Base-by-base conservation (phyloP, 805 yeast genomes). In the Osmozyma mogii region DNA sequence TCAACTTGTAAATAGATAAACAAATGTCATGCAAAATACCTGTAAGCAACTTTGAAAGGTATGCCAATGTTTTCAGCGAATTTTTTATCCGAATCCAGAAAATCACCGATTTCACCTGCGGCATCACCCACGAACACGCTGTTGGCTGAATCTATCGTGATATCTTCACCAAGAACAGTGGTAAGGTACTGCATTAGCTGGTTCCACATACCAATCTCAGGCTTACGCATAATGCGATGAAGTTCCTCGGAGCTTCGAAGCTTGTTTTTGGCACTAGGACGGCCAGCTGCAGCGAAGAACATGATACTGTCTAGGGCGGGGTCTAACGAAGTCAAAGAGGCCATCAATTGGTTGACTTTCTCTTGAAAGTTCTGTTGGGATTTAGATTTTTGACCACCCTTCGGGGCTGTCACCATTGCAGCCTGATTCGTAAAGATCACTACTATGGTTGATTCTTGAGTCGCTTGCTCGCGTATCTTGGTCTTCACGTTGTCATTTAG, bases 41-140 rank as follows among this genome's bases (percentile, higher is more conserved):
- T n/a, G n/a, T n/a, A n/a, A n/a, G n/a, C n/a, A 0, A 74, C 58
- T 29, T 58, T 56, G 45, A 84, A 89, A 13, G 41, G 37, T 2
- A 85, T 25, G 0, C 72, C 72, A 1, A 70, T 46, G 15, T 31
- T 38, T 24, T 61, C 39, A 0, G 97, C 96, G 63, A 88, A 88
- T 32, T 36, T 49, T 38, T 50, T 53, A 52, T 89, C 98, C 28
- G 82, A 72, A 43, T 83, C 87, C 63, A 92, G 83, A 49, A 79
- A 82, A 52, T 89, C 97, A 0, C 47, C 52, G 2, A 49, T 45
- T 30, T 97, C 63, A 1, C 97, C 98, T 5, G 96, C 97, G 0
- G 97, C 97, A 58, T 89, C 98, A 5, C 98, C 98, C n/a, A 87
- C 88, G 51, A 58, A 92, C 31, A 77, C 62, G 29, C 84, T 71